Percentiles rank a stretch among this genome's conserved stretches.
Conservation (phyloP, 1,284 basidiomycete genomes). For the Stereum hirsutum region DNA sequence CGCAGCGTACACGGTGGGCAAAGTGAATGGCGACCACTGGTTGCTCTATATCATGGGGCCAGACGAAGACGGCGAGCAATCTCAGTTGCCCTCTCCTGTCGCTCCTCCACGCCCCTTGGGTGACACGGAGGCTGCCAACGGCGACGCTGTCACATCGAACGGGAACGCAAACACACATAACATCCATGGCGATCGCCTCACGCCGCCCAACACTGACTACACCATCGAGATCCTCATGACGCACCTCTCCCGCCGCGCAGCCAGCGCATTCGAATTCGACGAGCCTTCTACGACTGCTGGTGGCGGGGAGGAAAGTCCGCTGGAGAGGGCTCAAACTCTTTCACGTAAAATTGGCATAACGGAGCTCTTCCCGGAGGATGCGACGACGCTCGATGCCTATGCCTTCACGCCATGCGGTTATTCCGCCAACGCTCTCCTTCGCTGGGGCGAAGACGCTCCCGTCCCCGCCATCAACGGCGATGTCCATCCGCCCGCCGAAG, state of each 20-base stretch:
- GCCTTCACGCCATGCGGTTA: constrained; percentile 96
- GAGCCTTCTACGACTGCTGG: constrained; percentile 23
- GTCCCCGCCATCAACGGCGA: constrained; percentile 8
- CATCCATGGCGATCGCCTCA: constrained; percentile 13
- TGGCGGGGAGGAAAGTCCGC: constrained; percentile 31
- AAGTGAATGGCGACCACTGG: constrained; percentile 99
- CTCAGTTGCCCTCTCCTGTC: constrained; percentile 17
- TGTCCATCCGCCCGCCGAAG: constrained; percentile 2
- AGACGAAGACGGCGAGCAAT: constrained; percentile 23
- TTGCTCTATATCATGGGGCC: constrained; percentile 85
- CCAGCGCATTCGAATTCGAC: constrained; percentile 70
- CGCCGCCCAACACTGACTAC: constrained; percentile 49
- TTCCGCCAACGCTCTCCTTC: constrained; percentile 89
- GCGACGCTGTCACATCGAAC: constrained; percentile 2
- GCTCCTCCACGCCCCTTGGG: constrained; percentile 8
- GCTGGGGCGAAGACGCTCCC: constrained; percentile 34
- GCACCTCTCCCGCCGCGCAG: constrained; percentile 70
- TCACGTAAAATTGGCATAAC: constrained; percentile 78
- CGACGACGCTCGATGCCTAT: constrained; percentile 87
- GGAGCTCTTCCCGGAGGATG: constrained; percentile 68
- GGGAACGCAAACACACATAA: too few species aligned
- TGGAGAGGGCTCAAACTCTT: constrained; percentile 58
- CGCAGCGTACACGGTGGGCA: constrained; percentile 94
- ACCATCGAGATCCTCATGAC: constrained; percentile 99
- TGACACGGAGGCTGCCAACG: constrained; percentile 8